Conservation (phyloP, 768 basidiomycete genomes). For the Amanita inopinata region DNA sequence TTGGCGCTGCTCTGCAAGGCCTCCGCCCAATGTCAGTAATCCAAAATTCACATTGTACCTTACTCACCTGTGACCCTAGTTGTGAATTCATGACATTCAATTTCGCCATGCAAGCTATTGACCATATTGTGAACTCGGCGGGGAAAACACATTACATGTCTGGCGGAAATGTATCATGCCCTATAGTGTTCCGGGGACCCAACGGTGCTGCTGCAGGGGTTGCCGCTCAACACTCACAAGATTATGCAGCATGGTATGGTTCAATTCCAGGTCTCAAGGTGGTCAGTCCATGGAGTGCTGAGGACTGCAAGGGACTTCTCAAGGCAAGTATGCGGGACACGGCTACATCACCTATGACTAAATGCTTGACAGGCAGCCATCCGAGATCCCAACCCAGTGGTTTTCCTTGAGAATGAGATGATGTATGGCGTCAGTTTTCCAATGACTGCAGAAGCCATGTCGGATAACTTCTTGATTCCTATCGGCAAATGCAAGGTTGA, state of each 20-base stretch:
- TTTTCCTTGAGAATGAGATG: constrained; percentile 99
- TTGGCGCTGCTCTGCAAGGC: constrained; percentile 90
- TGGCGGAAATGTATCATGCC: constrained; percentile 96
- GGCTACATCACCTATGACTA: not conserved
- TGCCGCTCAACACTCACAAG: constrained; percentile 94
- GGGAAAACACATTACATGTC: constrained; percentile 99
- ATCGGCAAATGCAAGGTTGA: constrained; percentile 98
- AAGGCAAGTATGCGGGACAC: constrained; percentile 46
- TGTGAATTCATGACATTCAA: constrained; percentile 99
- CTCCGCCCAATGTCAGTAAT: constrained; percentile 76
- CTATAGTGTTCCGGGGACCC: constrained; percentile 98
- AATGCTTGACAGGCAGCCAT: constrained; percentile 64
- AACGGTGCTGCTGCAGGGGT: constrained; percentile 98
- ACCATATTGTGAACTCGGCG: constrained; percentile 99
- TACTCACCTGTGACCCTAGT: constrained; percentile 26
- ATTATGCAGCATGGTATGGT: constrained; percentile 94
- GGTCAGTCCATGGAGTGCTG: constrained; percentile 94
- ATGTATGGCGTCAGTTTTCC: constrained; percentile 97
- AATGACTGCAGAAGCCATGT: constrained; percentile 90
- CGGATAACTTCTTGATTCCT: constrained; percentile 88
- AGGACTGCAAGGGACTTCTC: constrained; percentile 96
- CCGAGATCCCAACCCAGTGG: constrained; percentile 96
- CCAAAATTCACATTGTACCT: not conserved
- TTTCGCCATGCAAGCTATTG: constrained; percentile 99
- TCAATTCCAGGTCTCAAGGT: constrained; percentile 95